phyloP scores from a whole-genome alignment of 495 filamentous ascomycete genomes.

The Sordaria brevicollis region DNA sequence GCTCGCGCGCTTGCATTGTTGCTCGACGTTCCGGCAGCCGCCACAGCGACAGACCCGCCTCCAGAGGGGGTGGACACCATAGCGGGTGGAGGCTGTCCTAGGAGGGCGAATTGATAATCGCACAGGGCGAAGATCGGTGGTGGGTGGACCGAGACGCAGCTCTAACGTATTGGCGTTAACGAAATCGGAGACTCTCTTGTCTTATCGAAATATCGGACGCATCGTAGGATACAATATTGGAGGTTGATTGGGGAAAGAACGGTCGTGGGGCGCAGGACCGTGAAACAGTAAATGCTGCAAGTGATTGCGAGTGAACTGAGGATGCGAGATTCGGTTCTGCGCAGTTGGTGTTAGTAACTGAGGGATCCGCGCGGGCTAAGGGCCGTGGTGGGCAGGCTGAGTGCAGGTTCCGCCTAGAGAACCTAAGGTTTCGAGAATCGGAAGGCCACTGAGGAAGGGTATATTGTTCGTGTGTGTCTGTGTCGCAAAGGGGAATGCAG shows the following conservation, averaged over 20 bases:
- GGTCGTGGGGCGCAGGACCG: background rate
- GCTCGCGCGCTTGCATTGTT: constrained; percentile 35
- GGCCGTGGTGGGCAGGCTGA: background rate
- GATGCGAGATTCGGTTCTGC: background rate
- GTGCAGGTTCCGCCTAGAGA: background rate
- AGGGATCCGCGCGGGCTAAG: background rate
- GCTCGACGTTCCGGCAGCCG: constrained; percentile 18
- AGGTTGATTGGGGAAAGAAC: background rate
- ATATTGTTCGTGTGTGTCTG: background rate
- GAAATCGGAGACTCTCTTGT: background rate
- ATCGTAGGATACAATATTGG: background rate
- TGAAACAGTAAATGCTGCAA: background rate
- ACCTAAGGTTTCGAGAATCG: background rate
- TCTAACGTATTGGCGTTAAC: background rate
- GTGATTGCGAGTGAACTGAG: background rate
- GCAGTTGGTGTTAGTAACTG: background rate
- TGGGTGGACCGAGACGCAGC: background rate
- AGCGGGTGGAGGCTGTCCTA: constrained; percentile 8
- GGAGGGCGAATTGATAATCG: background rate
- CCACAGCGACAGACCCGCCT: constrained; percentile 22
- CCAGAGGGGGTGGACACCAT: constrained; percentile 33
- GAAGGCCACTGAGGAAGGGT: background rate
- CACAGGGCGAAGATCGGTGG: background rate
- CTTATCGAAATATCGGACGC: background rate
- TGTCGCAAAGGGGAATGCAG: background rate